Percentiles rank a stretch among this genome's conserved stretches.
These are phyloP conservation scores for Ilex paraguariensis DNA, from an alignment of 305 asterid species.

Conservation along the genomic window DNA sequence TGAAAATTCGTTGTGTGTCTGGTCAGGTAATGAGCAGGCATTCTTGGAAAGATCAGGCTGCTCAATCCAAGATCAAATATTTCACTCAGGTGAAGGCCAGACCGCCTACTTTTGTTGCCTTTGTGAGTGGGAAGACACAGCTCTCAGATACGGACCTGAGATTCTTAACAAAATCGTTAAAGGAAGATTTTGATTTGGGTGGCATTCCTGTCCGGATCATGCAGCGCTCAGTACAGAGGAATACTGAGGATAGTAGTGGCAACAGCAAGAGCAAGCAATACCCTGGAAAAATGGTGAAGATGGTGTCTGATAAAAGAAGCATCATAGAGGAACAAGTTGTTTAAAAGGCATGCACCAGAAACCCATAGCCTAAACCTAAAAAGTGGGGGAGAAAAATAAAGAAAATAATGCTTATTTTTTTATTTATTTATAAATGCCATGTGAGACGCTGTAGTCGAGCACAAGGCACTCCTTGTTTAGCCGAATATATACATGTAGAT, in stretches of 20 bases:
- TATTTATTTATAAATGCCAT: too few relatives aligned
- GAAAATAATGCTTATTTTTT: too few relatives aligned
- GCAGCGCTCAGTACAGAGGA: slow-evolving; percentile 52
- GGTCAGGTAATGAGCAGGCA: slow-evolving; percentile 89
- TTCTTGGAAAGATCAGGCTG: slow-evolving; percentile 87
- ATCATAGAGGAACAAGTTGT: slow-evolving; percentile 18
- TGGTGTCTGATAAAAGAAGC: slow-evolving; percentile 57
- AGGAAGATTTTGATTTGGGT: slow-evolving; percentile 91
- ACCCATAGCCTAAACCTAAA: too few relatives aligned
- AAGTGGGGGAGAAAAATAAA: too few relatives aligned
- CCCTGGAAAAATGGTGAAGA: slow-evolving; percentile 27
- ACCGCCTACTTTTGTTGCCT: slow-evolving; percentile 94
- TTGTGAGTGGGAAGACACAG: slow-evolving; percentile 58
- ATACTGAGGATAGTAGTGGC: slow-evolving; percentile 21
- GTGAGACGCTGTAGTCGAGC: too few relatives aligned
- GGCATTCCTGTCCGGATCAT: slow-evolving; percentile 85
- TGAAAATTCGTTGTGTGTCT: neutral
- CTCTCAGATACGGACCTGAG: slow-evolving; percentile 73
- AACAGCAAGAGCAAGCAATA: slow-evolving; percentile 33
- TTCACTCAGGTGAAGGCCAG: slow-evolving; percentile 97
- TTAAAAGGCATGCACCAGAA: too few relatives aligned
- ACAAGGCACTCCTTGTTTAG: too few relatives aligned
- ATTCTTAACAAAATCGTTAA: slow-evolving; percentile 76
- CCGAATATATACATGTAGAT: too few relatives aligned
- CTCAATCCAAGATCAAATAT: slow-evolving; percentile 91